Evolutionary conservation across 2,329 filamentous ascomycete genomes (phyloP).

Genomic region (Drechslerella stenobrocha): DNA sequence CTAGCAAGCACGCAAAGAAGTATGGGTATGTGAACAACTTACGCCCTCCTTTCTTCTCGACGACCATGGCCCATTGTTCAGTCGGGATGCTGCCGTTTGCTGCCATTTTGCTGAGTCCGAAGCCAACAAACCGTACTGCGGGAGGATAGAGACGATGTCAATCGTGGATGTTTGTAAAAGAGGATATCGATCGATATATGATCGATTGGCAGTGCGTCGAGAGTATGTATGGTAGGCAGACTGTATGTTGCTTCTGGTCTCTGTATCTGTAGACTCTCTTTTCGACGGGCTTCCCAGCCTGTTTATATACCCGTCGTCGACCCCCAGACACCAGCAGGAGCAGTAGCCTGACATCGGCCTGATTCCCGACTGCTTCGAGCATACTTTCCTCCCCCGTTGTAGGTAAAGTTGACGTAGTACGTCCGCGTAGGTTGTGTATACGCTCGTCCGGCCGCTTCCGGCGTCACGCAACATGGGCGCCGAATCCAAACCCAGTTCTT

Average conservation of each 20-base stretch:
- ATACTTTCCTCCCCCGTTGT: too few relatives aligned
- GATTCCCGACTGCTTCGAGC: neutral
- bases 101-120: slow-evolving; percentile 56
- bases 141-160: slow-evolving; percentile 30
- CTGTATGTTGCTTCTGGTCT: neutral
- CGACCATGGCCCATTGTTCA: slow-evolving; percentile 88
- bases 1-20: too few relatives aligned
- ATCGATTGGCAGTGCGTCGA: too few relatives aligned
- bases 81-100: slow-evolving; percentile 65
- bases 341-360: neutral
- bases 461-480: neutral
- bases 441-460: slow-evolving; percentile 2
- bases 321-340: neutral
- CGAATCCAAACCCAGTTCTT: too few relatives aligned
- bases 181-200: neutral
- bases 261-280: neutral
- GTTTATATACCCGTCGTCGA: slow-evolving; percentile 4
- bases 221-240: neutral
- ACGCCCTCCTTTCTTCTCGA: slow-evolving; percentile 77
- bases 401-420: too few relatives aligned
- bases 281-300: neutral
- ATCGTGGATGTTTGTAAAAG: slow-evolving; percentile 15
- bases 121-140: slow-evolving; percentile 25
- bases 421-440: too few relatives aligned
- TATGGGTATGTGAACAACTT: slow-evolving; percentile 50